phyloP scores from a whole-genome alignment of 169 alveolate species.

The Perkinsus olseni region DNA sequence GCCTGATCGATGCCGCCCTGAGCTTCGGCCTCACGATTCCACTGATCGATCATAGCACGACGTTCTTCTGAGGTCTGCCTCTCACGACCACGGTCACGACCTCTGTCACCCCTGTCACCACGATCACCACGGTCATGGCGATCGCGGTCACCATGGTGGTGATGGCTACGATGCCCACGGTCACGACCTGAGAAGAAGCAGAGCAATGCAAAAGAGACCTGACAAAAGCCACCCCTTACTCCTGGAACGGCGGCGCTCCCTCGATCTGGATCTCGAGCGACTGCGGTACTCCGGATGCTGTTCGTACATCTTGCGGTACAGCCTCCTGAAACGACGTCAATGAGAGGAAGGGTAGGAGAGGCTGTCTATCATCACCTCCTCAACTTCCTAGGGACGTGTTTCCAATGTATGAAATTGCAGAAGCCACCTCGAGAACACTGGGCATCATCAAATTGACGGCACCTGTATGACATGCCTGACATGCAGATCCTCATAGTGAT shows the following conservation, averaged over 20 bases:
- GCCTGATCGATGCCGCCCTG: background rate
- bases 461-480: constrained; percentile 37
- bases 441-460: constrained; percentile 96
- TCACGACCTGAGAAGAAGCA: background rate
- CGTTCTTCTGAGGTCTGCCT: constrained; percentile 79
- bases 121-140: constrained; percentile 17
- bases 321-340: constrained; percentile 26
- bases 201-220: background rate
- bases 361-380: constrained; percentile 37
- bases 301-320: constrained; percentile 89
- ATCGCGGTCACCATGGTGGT: constrained; percentile 20
- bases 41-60: constrained; percentile 79
- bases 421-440: constrained; percentile 92
- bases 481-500: background rate
- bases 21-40: constrained; percentile 63
- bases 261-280: background rate
- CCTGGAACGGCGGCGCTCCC: background rate
- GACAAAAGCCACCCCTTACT: background rate
- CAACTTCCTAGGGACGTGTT: constrained; percentile 88
- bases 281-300: constrained; percentile 89
- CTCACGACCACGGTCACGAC: constrained; percentile 38
- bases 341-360: background rate
- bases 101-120: constrained; percentile 17
- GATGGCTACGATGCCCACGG: constrained; percentile 15
- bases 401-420: constrained; percentile 97